phyloP scores from a whole-genome alignment of 208 protist species.

The Leishmania tarentolae region DNA sequence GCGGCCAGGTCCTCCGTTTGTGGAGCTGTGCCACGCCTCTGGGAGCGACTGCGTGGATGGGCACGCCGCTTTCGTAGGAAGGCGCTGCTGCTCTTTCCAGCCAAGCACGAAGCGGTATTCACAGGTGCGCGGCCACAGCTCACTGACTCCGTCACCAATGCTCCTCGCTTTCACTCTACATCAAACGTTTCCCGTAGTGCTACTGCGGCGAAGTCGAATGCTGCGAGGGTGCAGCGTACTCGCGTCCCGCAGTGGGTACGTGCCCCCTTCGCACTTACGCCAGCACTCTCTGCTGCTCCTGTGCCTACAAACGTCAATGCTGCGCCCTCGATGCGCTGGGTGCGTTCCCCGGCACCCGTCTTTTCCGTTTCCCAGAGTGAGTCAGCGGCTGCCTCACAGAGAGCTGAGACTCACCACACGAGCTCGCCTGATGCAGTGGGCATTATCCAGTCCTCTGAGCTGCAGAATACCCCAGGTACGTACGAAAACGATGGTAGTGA shows the following conservation, averaged over 20 bases:
- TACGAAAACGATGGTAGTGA: background rate
- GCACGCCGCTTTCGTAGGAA: background rate
- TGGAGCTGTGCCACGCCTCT: background rate
- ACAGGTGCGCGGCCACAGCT: background rate
- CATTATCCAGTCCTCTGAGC: background rate
- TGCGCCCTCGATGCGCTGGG: constrained; percentile 8
- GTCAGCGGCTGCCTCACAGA: background rate
- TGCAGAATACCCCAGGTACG: too few species aligned
- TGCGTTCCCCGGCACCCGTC: background rate
- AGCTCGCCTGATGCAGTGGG: background rate
- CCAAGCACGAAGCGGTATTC: background rate
- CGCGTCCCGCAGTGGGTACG: constrained; percentile 27
- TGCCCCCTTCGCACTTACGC: constrained; percentile 11
- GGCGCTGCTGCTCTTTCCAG: background rate
- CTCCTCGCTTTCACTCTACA: background rate
- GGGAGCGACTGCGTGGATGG: background rate
- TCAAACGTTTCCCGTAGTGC: background rate
- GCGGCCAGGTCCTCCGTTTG: background rate
- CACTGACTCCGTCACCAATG: background rate
- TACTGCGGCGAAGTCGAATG: background rate
- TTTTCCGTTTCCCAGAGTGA: background rate
- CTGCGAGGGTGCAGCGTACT: background rate
- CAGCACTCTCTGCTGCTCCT: constrained; percentile 3
- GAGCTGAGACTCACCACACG: background rate
- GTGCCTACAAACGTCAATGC: background rate